phyloP scores from a whole-genome alignment of 164 flowering plant species.

The Houttuynia cordata region DNA sequence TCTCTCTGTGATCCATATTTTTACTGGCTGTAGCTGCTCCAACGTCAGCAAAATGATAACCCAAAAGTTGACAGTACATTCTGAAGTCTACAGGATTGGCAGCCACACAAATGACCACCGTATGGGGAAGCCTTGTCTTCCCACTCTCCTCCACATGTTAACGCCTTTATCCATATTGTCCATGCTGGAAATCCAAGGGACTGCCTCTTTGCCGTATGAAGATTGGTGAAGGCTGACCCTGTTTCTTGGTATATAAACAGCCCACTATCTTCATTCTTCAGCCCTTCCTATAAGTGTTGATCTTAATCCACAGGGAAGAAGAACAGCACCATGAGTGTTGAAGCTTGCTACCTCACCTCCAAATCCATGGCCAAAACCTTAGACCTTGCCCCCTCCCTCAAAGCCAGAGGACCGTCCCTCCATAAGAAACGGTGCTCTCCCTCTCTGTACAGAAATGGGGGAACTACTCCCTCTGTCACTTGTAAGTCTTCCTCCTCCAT shows the following conservation, averaged over 20 bases:
- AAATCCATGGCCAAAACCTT: slow-evolving; percentile 31
- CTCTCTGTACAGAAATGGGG: slow-evolving; percentile 12
- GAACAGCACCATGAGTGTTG: slow-evolving; percentile 22
- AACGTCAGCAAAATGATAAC: background rate
- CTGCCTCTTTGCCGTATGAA: no score
- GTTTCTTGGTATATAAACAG: slow-evolving; percentile 6
- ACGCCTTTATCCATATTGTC: slow-evolving; percentile 21
- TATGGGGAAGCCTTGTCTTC: background rate
- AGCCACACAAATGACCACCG: background rate
- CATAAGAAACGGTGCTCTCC: slow-evolving; percentile 11
- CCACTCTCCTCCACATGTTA: slow-evolving; percentile 16
- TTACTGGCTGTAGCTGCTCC: background rate
- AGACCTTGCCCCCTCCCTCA: slow-evolving; percentile 22
- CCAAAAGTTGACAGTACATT: background rate
- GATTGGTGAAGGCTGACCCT: slow-evolving; percentile 23
- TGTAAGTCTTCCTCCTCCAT: slow-evolving; percentile 29
- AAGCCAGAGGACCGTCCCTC: slow-evolving; percentile 12
- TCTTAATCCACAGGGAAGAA: background rate
- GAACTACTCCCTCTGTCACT: slow-evolving; percentile 14
- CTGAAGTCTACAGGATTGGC: background rate
- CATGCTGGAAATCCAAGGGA: slow-evolving; percentile 11
- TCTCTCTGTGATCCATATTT: background rate
- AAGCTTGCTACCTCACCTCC: slow-evolving; percentile 47
- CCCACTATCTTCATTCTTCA: background rate
- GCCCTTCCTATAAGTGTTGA: background rate